Conservation (phyloP, 2,329 filamentous ascomycete species). For the Trichoderma polysporum region DNA sequence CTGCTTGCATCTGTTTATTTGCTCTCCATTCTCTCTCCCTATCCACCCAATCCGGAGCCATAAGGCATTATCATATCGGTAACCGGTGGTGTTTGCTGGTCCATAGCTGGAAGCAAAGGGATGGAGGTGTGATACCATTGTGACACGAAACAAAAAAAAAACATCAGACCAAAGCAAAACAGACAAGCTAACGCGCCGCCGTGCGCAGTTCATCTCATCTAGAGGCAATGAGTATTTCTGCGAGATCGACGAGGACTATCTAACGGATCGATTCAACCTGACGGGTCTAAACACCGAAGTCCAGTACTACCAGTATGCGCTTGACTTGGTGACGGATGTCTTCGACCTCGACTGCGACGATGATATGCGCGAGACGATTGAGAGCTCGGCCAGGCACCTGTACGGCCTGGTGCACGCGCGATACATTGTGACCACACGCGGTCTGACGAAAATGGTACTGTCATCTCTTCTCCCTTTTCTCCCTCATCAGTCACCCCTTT, state of each 20-base stretch:
- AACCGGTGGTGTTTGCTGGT: background rate
- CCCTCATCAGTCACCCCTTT: background rate
- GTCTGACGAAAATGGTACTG: slow-evolving; percentile 89
- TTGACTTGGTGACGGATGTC: slow-evolving; percentile 95
- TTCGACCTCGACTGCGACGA: slow-evolving; percentile 99
- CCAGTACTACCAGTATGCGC: slow-evolving; percentile 97
- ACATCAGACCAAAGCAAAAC: background rate
- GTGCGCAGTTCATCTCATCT: slow-evolving; percentile 85
- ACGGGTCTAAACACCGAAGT: slow-evolving; percentile 97
- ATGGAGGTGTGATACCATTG: background rate
- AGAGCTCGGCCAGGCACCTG: slow-evolving; percentile 92
- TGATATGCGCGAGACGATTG: slow-evolving; percentile 96
- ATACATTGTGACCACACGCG: slow-evolving; percentile 94
- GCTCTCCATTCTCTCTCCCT: background rate
- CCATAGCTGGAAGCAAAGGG: background rate
- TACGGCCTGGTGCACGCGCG: slow-evolving; percentile 95
- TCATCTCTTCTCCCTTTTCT: background rate
- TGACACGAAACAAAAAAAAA: background rate
- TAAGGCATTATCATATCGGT: background rate
- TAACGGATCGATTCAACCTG: slow-evolving; percentile 96
- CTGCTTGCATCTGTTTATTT: background rate
- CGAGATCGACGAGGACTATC: slow-evolving; percentile 98
- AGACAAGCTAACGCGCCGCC: background rate
- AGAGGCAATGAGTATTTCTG: slow-evolving; percentile 99
- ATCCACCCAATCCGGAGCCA: background rate